Base-by-base conservation (phyloP, 2,329 filamentous ascomycete genomes). In the Geosmithia morbida region DNA sequence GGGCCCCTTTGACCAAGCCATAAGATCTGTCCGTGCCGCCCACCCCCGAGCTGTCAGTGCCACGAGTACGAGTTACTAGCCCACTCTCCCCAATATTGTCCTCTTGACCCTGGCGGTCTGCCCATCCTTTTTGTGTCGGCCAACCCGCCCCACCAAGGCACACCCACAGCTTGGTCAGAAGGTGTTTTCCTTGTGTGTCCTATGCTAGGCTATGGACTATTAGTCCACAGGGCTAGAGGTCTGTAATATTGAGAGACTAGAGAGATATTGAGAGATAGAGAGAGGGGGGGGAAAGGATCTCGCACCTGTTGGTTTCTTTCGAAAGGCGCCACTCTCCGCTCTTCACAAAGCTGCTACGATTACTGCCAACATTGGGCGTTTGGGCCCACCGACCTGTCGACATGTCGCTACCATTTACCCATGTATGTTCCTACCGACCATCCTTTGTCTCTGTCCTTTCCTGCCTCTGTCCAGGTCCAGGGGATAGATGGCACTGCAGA, bases 321-420 rank as follows among this genome's bases (percentile, higher is more conserved):
- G 6, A 37, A 13, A 37, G 11, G 3, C 11, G 33, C 33, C 33
- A 13, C 33, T 37, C 33, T 37, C 33, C 33, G 33, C 14, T 37
- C 33, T 37, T 37, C 13, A 37, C 11, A 16, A 11, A 37, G 5
- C 33, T 11, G 14, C 33, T 26, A 26, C 22, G 4, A 26, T 26
- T 26, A 8, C 22, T 26, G 22, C 8, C 41, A 42, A 11, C 41
- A 3, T 42, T n/a, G 41, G 7, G 8, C n/a, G 10, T 42, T n/a
- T 42, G 14, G 17, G 41, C 41, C 41, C 17, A 16, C 41, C 41
- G 41, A 10, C 30, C n/a, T 18, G 43, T n/a, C 48, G 44, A 51
- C 13, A 55, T 55, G 51, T 48, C 50, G 42, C 48, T 46, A 29
- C 48, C 50, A 18, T 55, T 53, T 43, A 51, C 49, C 40, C 53